Evolutionary conservation across 306 rosid genomes (phyloP), one percentile per base, ranked within the genome.

Genomic region (Sphenostylis stenocarpa): DNA sequence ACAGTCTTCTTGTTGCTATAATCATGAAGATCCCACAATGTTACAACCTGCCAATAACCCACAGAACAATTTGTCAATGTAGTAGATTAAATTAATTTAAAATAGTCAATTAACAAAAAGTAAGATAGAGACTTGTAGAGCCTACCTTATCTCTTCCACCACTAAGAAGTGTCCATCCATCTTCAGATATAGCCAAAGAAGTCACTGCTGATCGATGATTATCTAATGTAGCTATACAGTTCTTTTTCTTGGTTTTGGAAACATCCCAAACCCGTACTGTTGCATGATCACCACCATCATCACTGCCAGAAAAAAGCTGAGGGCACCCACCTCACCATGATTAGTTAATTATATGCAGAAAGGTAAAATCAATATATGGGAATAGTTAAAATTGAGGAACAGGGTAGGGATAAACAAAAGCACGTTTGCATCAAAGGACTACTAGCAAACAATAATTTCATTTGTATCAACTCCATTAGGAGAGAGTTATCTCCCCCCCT

Each of bases 241-340:
- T 86, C 91, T 85, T 85, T 77, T 11, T 77, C 84, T 82, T 85
- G 67, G 82, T 55, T 74, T 92, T 95, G 26, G 91, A 55, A 66
- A 95, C 60, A 90, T 95, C 96, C 97, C 99, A 95, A 17, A 89
- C 92, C 48, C 90, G 87, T 38, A 90, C 90, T 43, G 86, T 90
- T 21, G 94, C 81, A 85, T 92, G 86, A 53, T 90, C 96, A 73
- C 99, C 90, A 71, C 93, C 96, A 24, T 95, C 98, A 75, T 90
- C 96, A 79, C 98, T 89, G 66, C 93, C 97, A 17, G 99, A 95
- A 86, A 95, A 95, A 88, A 95, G 93, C 97, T 95, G 83, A 14
- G 13, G 52, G 72, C 61, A 84, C 58, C 72, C 51, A 73, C n/a
- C 24, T 45, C 75, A 70, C 60, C 77, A 71, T 28, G 34, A 74